Evolutionary conservation across 352 stramenopile species (phyloP).

Genomic region (Phytophthora litchii): DNA sequence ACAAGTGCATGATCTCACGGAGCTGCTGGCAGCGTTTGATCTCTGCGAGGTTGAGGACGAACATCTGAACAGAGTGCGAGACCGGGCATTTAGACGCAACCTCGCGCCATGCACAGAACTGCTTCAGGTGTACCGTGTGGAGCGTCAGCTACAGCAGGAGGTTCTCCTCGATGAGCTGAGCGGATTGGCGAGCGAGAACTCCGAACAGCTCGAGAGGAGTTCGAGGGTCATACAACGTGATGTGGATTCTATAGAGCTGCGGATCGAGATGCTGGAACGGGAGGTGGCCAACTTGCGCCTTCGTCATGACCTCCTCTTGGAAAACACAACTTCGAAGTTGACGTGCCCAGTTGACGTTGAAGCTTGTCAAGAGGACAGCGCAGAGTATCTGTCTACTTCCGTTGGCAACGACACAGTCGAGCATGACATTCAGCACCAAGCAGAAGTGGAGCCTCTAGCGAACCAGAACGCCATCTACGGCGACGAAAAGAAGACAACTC

Average conservation of each 20-base stretch:
- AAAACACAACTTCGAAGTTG: constrained; percentile 2
- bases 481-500: constrained; percentile 2
- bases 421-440: not conserved
- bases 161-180: constrained; percentile 4
- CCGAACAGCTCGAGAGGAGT: constrained; percentile 1
- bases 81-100: constrained; percentile 34
- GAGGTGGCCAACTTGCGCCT: constrained; percentile 23
- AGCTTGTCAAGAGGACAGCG: not conserved
- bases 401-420: not conserved
- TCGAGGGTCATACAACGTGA: not conserved
- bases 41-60: constrained; percentile 27
- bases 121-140: constrained; percentile 11
- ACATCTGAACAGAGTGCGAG: constrained; percentile 26
- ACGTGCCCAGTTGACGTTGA: not conserved
- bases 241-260: constrained; percentile 14
- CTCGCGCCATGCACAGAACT: constrained; percentile 18
- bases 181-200: not conserved
- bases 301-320: constrained; percentile 11
- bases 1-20: constrained; percentile 34
- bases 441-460: constrained; percentile 3
- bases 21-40: constrained; percentile 37
- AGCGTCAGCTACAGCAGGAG: constrained; percentile 19
- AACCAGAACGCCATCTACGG: not conserved
- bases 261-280: constrained; percentile 31
- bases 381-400: not conserved